A percentile compares a stretch with the other conserved stretches of the same genome.
Evolutionary conservation across 1,139 yeast species (phyloP).

Genomic region (Debaryomyces psychrophilus): DNA sequence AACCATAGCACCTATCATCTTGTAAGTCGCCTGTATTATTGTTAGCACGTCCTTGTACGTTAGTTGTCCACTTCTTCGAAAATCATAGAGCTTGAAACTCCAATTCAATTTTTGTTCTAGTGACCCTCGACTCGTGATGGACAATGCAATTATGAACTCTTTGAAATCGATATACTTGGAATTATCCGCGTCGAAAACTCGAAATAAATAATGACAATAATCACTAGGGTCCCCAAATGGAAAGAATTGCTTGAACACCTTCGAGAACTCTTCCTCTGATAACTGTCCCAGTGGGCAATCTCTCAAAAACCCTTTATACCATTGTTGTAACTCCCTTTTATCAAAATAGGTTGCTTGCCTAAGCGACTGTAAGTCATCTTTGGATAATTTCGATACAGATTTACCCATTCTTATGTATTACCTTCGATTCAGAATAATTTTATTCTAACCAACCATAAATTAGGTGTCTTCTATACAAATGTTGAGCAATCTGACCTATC

Average conservation of each 20-base stretch:
- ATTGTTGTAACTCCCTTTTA: slow-evolving; percentile 91
- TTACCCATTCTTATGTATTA: slow-evolving; percentile 69
- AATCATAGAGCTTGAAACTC: slow-evolving; percentile 88
- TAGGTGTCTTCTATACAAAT: neutral
- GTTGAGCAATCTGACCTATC: neutral
- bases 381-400: slow-evolving; percentile 88
- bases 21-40: slow-evolving; percentile 83
- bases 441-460: neutral
- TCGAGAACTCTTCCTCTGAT: slow-evolving; percentile 83
- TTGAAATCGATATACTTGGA: slow-evolving; percentile 86
- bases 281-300: slow-evolving; percentile 94
- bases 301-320: slow-evolving; percentile 94
- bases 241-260: slow-evolving; percentile 92
- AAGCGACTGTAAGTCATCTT: slow-evolving; percentile 83
- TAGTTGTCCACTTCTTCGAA: slow-evolving; percentile 74
- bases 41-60: slow-evolving; percentile 76
- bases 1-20: slow-evolving; percentile 96
- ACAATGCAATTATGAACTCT: slow-evolving; percentile 87
- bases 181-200: slow-evolving; percentile 83
- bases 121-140: slow-evolving; percentile 87
- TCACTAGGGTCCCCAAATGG: slow-evolving; percentile 98
- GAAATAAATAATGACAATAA: slow-evolving; percentile 85
- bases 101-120: slow-evolving; percentile 83
- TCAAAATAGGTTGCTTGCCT: slow-evolving; percentile 90
- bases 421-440: neutral